Conservation (phyloP, 129 eudicot genomes). For the Rutidosis leptorrhynchoides region DNA sequence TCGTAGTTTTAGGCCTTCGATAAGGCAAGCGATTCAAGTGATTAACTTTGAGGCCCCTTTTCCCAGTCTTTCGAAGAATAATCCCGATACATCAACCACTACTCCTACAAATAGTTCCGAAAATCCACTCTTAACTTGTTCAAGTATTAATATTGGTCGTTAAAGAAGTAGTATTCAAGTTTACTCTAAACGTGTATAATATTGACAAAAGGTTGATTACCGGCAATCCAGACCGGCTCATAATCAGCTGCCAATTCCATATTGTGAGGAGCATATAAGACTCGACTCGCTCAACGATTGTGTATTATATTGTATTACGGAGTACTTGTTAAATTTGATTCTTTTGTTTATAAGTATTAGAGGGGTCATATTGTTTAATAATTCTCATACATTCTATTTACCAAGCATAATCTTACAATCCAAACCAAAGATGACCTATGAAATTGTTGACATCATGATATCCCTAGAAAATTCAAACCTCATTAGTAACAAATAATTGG, state of each 20-base stretch:
- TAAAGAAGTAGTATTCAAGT: slow-evolving; percentile 6
- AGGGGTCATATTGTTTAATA: neutral
- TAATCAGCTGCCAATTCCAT: no score
- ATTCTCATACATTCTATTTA: neutral
- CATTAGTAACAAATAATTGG: no score
- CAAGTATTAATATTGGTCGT: slow-evolving; percentile 41
- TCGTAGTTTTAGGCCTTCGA: slow-evolving; percentile 36
- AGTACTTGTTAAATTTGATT: neutral
- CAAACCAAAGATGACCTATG: no score
- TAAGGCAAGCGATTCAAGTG: slow-evolving; percentile 50
- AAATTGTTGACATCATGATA: no score
- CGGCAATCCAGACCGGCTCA: no score
- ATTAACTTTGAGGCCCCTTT: slow-evolving; percentile 42
- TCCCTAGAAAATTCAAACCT: no score
- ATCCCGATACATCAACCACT: slow-evolving; percentile 25
- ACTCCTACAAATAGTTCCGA: slow-evolving; percentile 27
- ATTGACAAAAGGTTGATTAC: slow-evolving; percentile 3
- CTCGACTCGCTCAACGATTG: no score
- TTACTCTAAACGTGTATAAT: no score
- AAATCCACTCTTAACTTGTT: slow-evolving; percentile 31
- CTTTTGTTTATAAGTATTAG: neutral
- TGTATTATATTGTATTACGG: neutral
- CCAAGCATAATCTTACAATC: no score
- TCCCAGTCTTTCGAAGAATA: slow-evolving; percentile 28
- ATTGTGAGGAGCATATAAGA: no score